Percentiles rank a stretch among this genome's conserved stretches.
These are phyloP conservation scores for Eucalyptus pumila DNA, from an alignment of 345 rosid genomes.

Conservation along the genomic window DNA sequence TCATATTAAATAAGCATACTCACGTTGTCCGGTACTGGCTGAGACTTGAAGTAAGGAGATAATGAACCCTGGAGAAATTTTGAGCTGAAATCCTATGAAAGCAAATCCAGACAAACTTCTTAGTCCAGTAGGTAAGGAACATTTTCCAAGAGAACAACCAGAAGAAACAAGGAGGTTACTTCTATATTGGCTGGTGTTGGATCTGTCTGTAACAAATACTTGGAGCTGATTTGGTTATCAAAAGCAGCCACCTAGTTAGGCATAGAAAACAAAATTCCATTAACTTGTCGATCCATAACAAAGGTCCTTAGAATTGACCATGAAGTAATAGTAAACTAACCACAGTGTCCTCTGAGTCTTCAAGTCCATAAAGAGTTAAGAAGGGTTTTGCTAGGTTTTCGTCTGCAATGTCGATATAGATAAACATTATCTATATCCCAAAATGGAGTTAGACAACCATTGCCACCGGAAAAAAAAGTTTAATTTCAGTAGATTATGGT, in stretches of 20 bases:
- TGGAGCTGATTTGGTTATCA: constrained; percentile 49
- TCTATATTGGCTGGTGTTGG: constrained; percentile 55
- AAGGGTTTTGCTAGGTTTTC: constrained; percentile 85
- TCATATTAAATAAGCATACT: constrained; percentile 6
- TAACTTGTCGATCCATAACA: neutral
- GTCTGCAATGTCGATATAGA: constrained; percentile 44
- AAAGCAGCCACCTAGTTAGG: constrained; percentile 65
- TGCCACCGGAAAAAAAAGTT: neutral
- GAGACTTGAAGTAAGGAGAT: constrained; percentile 60
- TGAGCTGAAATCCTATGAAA: constrained; percentile 53
- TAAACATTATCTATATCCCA: constrained; percentile 60
- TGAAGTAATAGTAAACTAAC: constrained; percentile 21
- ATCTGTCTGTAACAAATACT: constrained; percentile 58
- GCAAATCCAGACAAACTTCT: neutral
- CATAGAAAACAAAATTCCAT: neutral
- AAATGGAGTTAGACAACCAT: neutral
- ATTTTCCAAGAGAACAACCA: neutral
- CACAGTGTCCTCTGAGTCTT: constrained; percentile 43
- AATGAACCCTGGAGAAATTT: constrained; percentile 42
- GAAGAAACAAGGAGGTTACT: constrained; percentile 16
- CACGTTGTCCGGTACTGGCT: constrained; percentile 70
- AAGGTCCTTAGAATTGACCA: neutral
- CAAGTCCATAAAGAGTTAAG: constrained; percentile 71
- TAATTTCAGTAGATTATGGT: neutral
- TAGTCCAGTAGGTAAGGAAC: neutral